These are phyloP conservation scores for Penicillium hordei DNA, from an alignment of 2,329 filamentous ascomycete species.

Conservation along the genomic window DNA sequence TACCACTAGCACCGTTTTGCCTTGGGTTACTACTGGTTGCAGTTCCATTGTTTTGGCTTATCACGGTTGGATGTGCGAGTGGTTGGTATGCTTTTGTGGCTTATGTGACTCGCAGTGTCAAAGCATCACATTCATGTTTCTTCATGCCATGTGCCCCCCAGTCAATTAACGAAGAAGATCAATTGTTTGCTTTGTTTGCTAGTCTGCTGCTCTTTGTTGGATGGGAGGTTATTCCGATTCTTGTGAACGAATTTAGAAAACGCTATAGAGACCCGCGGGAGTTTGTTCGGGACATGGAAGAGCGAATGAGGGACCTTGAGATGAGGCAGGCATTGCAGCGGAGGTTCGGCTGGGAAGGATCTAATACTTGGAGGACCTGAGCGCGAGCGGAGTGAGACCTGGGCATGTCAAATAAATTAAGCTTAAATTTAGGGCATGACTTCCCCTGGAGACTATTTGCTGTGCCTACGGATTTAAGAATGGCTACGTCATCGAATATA, in stretches of 20 bases:
- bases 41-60: neutral
- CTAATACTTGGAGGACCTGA: neutral
- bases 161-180: slow-evolving; percentile 1
- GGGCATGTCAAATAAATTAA: neutral
- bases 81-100: neutral
- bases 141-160: slow-evolving; percentile 4
- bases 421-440: neutral
- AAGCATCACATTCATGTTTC: neutral
- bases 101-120: neutral
- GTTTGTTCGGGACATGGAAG: neutral
- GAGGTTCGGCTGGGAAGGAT: neutral
- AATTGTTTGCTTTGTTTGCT: neutral
- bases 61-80: neutral
- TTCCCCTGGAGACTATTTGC: neutral
- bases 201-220: neutral
- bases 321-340: neutral
- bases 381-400: neutral
- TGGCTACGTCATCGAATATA: slow-evolving; percentile 4
- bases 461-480: neutral
- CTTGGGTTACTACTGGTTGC: neutral
- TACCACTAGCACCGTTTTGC: neutral
- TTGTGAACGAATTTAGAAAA: neutral
- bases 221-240: neutral
- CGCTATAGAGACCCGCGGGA: neutral
- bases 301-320: neutral